These are phyloP conservation scores for Thraustochytrium sp. DNA, from an alignment of 352 stramenopile species.

Conservation along the genomic window DNA sequence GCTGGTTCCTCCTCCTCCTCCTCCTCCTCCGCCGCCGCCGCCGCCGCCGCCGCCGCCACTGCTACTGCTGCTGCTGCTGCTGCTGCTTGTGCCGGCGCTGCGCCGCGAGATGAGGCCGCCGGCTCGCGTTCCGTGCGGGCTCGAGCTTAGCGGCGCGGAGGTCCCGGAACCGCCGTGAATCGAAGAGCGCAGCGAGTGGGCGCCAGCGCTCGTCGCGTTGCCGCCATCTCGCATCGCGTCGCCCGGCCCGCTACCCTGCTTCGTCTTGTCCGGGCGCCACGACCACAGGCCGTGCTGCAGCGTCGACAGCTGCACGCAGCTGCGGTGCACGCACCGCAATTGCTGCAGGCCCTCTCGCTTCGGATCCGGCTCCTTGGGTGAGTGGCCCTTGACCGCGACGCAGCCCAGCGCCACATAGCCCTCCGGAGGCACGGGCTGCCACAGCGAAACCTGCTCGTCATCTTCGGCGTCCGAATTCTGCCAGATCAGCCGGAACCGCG, in stretches of 20 bases:
- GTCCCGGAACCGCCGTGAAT: no score
- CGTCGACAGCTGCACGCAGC: constrained; percentile 34
- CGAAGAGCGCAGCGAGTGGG: no score
- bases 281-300: constrained; percentile 37
- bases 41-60: not conserved
- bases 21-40: not conserved
- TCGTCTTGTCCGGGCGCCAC: not conserved
- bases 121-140: not conserved
- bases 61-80: not conserved
- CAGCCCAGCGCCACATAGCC: constrained; percentile 31
- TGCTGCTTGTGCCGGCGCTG: not conserved
- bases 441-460: constrained; percentile 19
- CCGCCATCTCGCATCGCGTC: not conserved
- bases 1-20: not conserved
- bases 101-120: no score
- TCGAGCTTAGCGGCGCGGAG: no score
- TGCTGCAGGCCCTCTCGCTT: constrained; percentile 28
- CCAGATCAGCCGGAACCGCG: constrained; percentile 7
- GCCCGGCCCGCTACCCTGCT: not conserved
- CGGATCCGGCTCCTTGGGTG: not conserved
- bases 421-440: constrained; percentile 18
- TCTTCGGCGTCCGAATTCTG: constrained; percentile 9
- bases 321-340: constrained; percentile 24
- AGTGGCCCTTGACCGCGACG: constrained; percentile 33
- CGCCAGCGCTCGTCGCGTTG: not conserved